phyloP scores from a whole-genome alignment of 2,329 filamentous ascomycete genomes.

The Aureobasidium pullulans region DNA sequence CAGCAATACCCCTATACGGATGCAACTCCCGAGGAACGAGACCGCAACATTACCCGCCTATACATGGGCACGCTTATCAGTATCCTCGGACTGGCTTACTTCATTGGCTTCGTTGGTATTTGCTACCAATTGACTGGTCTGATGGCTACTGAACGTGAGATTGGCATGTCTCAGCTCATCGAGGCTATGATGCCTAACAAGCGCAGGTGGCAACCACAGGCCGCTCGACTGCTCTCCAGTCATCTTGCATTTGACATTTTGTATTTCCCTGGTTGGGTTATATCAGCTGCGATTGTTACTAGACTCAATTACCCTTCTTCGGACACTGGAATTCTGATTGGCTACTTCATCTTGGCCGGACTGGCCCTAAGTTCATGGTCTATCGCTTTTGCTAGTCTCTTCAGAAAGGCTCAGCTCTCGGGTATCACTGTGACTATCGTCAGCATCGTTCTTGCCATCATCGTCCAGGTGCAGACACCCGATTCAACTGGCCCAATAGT shows the following conservation, averaged over 20 bases:
- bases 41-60: constrained; percentile 55
- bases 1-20: constrained; percentile 72
- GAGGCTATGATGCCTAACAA: constrained; percentile 85
- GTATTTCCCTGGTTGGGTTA: constrained; percentile 75
- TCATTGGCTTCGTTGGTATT: constrained; percentile 71
- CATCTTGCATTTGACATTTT: constrained; percentile 74
- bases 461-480: constrained; percentile 66
- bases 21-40: constrained; percentile 58
- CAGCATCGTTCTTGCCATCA: constrained; percentile 67
- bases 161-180: constrained; percentile 79
- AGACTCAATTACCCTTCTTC: constrained; percentile 44
- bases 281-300: constrained; percentile 65
- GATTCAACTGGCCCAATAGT: constrained; percentile 58
- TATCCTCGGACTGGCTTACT: constrained; percentile 70
- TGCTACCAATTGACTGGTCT: constrained; percentile 82
- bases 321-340: constrained; percentile 37
- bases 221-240: constrained; percentile 68
- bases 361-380: constrained; percentile 72
- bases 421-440: constrained; percentile 71
- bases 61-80: constrained; percentile 70
- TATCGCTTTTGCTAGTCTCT: constrained; percentile 73
- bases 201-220: constrained; percentile 67
- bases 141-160: constrained; percentile 77
- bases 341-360: constrained; percentile 68
- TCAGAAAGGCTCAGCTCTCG: constrained; percentile 79